Evolutionary conservation across 495 filamentous ascomycete genomes (phyloP), one percentile per base, ranked within the genome.

Genomic region (Cercophora scortea): DNA sequence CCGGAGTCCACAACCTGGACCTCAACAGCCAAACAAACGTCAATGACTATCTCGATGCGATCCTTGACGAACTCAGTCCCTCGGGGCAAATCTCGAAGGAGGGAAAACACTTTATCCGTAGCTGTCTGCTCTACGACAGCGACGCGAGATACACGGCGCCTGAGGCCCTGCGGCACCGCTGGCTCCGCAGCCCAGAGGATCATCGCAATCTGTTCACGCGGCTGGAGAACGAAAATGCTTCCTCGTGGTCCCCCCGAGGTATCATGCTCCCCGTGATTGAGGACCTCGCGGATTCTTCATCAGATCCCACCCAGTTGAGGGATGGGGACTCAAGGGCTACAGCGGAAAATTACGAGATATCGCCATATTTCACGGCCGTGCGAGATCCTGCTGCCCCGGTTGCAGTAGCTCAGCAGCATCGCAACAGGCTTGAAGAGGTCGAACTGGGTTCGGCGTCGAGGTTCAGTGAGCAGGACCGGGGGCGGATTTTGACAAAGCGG

Each of bases 121-220:
- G 58, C 47, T 97, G 92, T 57, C 76, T 95, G 6, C 88, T 83
- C 12, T 82, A 88, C 62, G 83, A 92, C 54, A 83, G 86, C 1
- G 67, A 70, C 33, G 59, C 73, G 16, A 82, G 90, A 32, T 81
- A 90, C 72, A 92, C 88, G 4, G 85, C 88, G 1, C 81, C 87
- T 61, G 75, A 88, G 64, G 87, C 89, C 7, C 77, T 91, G 4
- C 76, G 79, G 18, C 88, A 93, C 58, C 71, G 77, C 33, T 95
- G 60, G 49, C 45, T 63, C 3, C 64, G 64, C 19, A 50, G 68
- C 10, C 63, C 68, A 5, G 54, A 58, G 16, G 71, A 74, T n/a
- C 58, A 64, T 16, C 50, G 40, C 9, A 82, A 88, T 67, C 71
- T 91, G 38, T 72, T 95, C 51, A 44, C 48, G 13, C n/a, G 17